Base-by-base conservation (phyloP, 139 green algal genomes). In the Chlorella sp. region DNA sequence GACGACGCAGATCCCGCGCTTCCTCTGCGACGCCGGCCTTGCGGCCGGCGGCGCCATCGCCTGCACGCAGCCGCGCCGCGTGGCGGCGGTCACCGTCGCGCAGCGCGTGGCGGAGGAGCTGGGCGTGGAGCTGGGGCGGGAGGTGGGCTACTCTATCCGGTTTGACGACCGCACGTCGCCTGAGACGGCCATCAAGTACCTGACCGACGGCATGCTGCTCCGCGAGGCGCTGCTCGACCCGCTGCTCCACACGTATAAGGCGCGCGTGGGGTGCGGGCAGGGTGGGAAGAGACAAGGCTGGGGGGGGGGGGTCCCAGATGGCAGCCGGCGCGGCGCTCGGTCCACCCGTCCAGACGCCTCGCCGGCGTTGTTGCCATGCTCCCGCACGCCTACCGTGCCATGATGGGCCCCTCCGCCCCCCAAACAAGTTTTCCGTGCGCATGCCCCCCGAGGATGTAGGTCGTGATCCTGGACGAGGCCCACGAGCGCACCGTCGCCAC, bases 141-240 rank as follows among this genome's bases (percentile, higher is more conserved):
- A 88, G 83, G 80, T 97, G 3, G 93, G 93, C 3, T 97, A 97
- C 80, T 81, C 76, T 38, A 86, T 97, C 27, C 88, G 91, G 19
- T 97, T 97, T 85, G 92, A 97, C 77, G 93, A 97, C 78, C 77
- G 74, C 50, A 92, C 79, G 35, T 78, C 50, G 40, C 46, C 75
- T 29, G 60, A 59, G 56, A 97, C 91, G 1, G 45, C 76, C 31
- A 93, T 96, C 61, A 94, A 94, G 75, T 98, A 98, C 75, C 71
- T 97, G 71, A 98, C 94, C 14, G 95, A 99, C 71, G 96, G 96
- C 35, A 95, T 99, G 92, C 86, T 99, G 80, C 85, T 99, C 61
- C 84, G 95, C 4, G 95, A 99, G 78, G 91, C 93, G 11, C 81
- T 99, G 46, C 27, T 91, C 6, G 95, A 98, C 77, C 90, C 91